Percentiles rank a stretch among this genome's conserved stretches.
Conservation (phyloP, 2,329 filamentous ascomycete species). For the Penicillium sp. region DNA sequence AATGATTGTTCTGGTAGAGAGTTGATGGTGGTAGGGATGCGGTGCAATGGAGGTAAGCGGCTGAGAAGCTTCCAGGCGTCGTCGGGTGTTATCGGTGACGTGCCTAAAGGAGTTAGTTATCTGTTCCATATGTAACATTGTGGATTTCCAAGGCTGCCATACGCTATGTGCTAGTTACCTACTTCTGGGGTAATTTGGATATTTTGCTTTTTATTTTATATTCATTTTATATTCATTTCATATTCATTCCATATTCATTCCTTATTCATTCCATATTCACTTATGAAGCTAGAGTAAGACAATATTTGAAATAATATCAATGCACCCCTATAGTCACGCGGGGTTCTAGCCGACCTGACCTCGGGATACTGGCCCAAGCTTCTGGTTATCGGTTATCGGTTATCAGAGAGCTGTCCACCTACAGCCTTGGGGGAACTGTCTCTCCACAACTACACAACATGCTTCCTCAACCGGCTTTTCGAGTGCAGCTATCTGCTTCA, state of each 20-base stretch:
- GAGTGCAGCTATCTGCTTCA: conserved; percentile 21
- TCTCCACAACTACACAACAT: conserved; percentile 20
- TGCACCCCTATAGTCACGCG: conserved; percentile 6
- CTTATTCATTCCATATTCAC: too few species aligned
- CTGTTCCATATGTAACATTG: too few species aligned
- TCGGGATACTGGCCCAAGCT: conserved; percentile 19
- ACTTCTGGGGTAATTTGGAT: background rate
- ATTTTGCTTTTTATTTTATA: too few species aligned
- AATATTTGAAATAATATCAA: background rate
- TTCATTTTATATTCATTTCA: too few species aligned
- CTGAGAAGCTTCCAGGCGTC: conserved; percentile 15
- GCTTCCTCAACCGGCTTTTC: conserved; percentile 22
- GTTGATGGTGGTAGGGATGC: background rate
- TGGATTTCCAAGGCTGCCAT: background rate
- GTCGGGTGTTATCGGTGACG: conserved; percentile 25
- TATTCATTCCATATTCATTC: too few species aligned
- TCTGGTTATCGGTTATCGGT: conserved; percentile 7
- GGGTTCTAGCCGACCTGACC: conserved; percentile 16
- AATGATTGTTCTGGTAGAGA: background rate
- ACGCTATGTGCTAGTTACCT: background rate
- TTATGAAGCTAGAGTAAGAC: too few species aligned
- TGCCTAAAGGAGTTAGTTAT: conserved; percentile 10
- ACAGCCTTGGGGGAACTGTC: background rate
- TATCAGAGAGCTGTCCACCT: background rate
- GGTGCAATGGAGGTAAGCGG: conserved; percentile 3